Percentiles rank a stretch among this genome's conserved stretches.
Evolutionary conservation across 306 rosid species (phyloP).

Genomic region (Vicia faba): DNA sequence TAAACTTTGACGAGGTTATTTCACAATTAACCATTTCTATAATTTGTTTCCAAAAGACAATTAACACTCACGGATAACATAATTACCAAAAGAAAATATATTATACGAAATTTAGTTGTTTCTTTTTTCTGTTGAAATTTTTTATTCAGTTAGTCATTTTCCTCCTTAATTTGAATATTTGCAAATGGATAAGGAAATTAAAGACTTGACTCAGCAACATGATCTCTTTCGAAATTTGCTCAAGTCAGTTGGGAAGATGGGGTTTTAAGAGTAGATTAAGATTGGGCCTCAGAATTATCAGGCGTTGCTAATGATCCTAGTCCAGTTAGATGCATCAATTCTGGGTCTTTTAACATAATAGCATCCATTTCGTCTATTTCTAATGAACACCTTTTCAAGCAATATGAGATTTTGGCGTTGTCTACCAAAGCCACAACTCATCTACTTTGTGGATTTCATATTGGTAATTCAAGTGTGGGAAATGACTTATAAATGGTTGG

Average conservation of each 20-base stretch:
- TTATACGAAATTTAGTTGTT: not conserved
- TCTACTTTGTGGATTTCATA: no score
- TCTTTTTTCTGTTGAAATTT: conserved; percentile 23
- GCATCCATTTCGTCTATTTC: conserved; percentile 25
- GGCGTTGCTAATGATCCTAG: conserved; percentile 27
- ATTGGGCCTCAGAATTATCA: conserved; percentile 38
- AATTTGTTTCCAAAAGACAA: conserved; percentile 19
- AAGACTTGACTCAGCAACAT: conserved; percentile 72
- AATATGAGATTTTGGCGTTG: no score
- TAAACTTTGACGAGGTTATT: conserved; percentile 13
- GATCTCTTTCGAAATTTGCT: conserved; percentile 64
- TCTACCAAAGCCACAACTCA: no score
- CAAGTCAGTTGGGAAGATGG: conserved; percentile 48
- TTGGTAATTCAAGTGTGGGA: no score
- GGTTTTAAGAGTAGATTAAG: conserved; percentile 38
- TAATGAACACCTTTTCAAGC: conserved; percentile 41
- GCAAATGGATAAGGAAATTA: conserved; percentile 79
- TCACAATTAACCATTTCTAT: not conserved
- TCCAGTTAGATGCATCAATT: conserved; percentile 14
- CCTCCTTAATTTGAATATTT: conserved; percentile 26
- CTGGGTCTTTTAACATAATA: conserved; percentile 37
- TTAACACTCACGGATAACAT: conserved; percentile 7
- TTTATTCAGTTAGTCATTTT: conserved; percentile 24
- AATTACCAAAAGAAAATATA: not conserved
- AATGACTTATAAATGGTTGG: no score